A percentile compares a stretch with the other conserved stretches of the same genome.
Evolutionary conservation across 2,329 filamentous ascomycete genomes (phyloP).

Genomic region (Pseudogymnoascus sp.): DNA sequence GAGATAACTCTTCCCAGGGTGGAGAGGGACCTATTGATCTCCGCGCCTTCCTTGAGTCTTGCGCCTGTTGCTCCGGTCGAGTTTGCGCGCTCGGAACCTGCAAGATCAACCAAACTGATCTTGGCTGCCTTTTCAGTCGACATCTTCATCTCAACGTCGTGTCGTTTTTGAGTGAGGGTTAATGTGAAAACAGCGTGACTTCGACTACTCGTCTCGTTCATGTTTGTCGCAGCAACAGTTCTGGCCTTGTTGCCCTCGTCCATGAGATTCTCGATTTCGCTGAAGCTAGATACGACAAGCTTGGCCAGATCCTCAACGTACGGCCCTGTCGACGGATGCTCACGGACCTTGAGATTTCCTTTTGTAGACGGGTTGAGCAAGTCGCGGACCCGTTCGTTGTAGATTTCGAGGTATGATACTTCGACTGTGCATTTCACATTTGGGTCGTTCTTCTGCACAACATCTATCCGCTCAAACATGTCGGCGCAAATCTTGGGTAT

Average conservation of each 20-base stretch:
- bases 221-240: conserved; percentile 97
- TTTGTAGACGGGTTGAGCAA: conserved; percentile 91
- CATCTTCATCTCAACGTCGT: conserved; percentile 90
- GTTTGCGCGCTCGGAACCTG: conserved; percentile 93
- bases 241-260: conserved; percentile 98
- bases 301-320: conserved; percentile 98
- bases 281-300: conserved; percentile 83
- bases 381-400: conserved; percentile 96
- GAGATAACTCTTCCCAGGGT: conserved; percentile 97
- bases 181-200: conserved; percentile 97
- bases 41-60: conserved; percentile 90
- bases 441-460: conserved; percentile 58
- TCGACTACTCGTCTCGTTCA: conserved; percentile 98
- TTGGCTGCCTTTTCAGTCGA: conserved; percentile 96
- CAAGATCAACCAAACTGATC: conserved; percentile 95
- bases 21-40: conserved; percentile 95
- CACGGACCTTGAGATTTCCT: conserved; percentile 91
- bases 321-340: conserved; percentile 93
- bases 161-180: conserved; percentile 87
- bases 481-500: conserved; percentile 96
- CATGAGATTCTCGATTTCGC: conserved; percentile 96
- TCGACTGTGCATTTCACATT: conserved; percentile 85
- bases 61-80: conserved; percentile 95
- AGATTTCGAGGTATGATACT: conserved; percentile 97
- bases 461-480: conserved; percentile 84